phyloP scores from a whole-genome alignment of 2,329 filamentous ascomycete species.

The Talaromyces islandicus region DNA sequence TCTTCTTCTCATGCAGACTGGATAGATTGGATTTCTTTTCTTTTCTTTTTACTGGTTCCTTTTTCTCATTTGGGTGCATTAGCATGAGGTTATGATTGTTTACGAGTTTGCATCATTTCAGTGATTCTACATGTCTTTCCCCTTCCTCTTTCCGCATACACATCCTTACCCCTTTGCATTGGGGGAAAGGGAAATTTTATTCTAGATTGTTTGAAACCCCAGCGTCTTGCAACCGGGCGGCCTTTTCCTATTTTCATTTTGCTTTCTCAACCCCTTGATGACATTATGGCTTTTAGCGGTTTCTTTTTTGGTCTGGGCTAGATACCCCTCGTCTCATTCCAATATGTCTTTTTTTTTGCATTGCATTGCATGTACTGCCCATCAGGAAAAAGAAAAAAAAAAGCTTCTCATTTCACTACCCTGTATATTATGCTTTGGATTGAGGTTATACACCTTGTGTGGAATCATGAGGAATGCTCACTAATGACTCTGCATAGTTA shows the following conservation, averaged over 20 bases:
- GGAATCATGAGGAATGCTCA: not conserved
- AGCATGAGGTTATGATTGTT: conserved; percentile 1
- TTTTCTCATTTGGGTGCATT: not conserved
- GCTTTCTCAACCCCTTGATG: not conserved
- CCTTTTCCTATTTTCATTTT: not conserved
- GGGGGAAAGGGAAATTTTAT: not conserved
- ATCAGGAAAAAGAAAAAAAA: not conserved
- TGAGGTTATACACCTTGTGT: not conserved
- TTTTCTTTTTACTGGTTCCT: not conserved
- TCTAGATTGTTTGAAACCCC: not conserved
- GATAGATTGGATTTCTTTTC: not conserved
- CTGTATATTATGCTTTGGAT: not conserved
- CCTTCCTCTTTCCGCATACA: not conserved
- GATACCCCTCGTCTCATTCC: conserved; percentile 6
- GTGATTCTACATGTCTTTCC: not conserved
- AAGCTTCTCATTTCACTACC: not conserved
- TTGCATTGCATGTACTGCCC: not conserved
- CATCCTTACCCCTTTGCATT: conserved; percentile 4
- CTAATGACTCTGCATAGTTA: not conserved
- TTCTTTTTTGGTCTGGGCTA: conserved; percentile 1
- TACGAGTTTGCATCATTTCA: conserved; percentile 2
- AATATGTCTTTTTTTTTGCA: not conserved
- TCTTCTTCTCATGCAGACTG: not conserved
- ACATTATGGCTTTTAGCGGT: not conserved
- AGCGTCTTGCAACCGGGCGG: not conserved